Conservation (phyloP, 1,284 basidiomycete species). For the Ceratobasidium sp. region DNA sequence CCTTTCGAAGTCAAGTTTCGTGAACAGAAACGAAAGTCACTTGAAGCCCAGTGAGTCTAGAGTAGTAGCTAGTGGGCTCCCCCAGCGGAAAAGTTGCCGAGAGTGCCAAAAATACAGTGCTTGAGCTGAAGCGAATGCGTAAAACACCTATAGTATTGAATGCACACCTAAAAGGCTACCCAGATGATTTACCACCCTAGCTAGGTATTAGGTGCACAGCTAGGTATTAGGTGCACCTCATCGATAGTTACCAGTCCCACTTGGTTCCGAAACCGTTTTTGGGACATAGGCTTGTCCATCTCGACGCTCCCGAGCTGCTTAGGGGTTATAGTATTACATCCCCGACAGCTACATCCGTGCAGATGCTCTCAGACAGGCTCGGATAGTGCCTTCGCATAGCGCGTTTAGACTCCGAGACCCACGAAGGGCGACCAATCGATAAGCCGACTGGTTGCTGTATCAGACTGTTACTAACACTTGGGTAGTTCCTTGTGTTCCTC, state of each 20-base stretch:
- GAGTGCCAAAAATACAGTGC: neutral
- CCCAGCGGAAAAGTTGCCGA: slow-evolving; percentile 9
- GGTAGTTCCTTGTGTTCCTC: too few species aligned
- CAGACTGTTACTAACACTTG: too few species aligned
- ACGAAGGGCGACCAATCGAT: too few species aligned
- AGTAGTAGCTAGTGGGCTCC: neutral
- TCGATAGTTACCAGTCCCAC: neutral
- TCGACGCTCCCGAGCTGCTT: too few species aligned
- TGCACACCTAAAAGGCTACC: neutral
- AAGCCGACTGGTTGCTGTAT: too few species aligned
- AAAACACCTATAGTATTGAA: neutral
- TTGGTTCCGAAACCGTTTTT: neutral
- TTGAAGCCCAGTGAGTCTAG: neutral
- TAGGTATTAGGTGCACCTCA: slow-evolving; percentile 5
- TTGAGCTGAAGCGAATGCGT: neutral
- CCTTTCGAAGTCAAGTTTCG: neutral
- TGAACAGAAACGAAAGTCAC: neutral
- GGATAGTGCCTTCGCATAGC: too few species aligned
- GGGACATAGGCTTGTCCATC: too few species aligned
- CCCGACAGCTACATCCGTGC: too few species aligned
- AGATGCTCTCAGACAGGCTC: too few species aligned
- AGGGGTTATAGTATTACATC: too few species aligned
- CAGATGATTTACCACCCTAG: neutral
- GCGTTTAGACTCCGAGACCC: too few species aligned
- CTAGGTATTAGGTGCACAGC: too few species aligned